These are phyloP conservation scores for Fusarium mangiferae DNA, from an alignment of 2,329 filamentous ascomycete genomes.

Conservation along the genomic window DNA sequence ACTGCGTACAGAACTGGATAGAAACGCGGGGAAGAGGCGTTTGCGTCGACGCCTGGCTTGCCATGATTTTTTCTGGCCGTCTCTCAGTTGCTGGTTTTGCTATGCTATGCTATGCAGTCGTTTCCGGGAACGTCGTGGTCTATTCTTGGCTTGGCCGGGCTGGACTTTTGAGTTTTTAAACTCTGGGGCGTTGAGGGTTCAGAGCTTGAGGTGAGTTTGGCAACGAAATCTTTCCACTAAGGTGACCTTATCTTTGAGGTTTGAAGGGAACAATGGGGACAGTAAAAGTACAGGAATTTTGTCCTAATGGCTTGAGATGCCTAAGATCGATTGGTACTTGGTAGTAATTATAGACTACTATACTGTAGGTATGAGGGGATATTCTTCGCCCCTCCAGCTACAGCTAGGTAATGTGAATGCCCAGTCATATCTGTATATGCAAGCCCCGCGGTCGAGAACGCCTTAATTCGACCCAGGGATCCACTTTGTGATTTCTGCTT, in stretches of 20 bases:
- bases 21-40: constrained; percentile 72
- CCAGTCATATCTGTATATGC: constrained; percentile 5
- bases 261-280: neutral
- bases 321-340: neutral
- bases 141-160: constrained; percentile 3
- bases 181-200: constrained; percentile 2
- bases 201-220: constrained; percentile 1
- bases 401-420: neutral
- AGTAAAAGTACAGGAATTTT: neutral
- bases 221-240: neutral
- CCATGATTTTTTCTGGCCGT: constrained; percentile 9
- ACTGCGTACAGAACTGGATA: constrained; percentile 95
- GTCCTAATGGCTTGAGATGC: neutral
- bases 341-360: neutral
- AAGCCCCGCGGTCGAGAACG: constrained; percentile 25
- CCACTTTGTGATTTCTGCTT: neutral
- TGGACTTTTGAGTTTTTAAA: constrained; percentile 18
- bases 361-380: neutral
- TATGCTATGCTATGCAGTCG: neutral
- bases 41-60: constrained; percentile 11
- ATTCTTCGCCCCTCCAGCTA: constrained; percentile 16
- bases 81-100: neutral
- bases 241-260: neutral
- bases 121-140: constrained; percentile 27
- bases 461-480: neutral